Evolutionary conservation across 2,329 filamentous ascomycete genomes (phyloP).

Genomic region (Nemania serpens): DNA sequence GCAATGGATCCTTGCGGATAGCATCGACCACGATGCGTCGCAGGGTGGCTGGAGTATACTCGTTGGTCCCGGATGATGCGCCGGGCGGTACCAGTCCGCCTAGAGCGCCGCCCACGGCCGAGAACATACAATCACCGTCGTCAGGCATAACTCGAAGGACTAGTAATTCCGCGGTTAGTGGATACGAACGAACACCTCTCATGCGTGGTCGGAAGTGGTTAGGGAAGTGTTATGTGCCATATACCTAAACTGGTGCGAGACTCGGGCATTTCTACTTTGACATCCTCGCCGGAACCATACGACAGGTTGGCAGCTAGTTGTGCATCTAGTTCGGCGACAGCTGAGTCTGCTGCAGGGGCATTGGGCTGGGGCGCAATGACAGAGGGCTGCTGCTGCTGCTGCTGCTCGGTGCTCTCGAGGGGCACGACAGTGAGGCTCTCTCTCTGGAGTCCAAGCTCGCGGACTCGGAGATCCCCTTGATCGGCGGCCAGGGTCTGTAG

Average conservation of each 20-base stretch:
- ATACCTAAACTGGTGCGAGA: constrained; percentile 57
- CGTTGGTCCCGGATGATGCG: neutral
- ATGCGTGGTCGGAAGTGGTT: neutral
- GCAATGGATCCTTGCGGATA: constrained; percentile 73
- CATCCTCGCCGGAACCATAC: constrained; percentile 47
- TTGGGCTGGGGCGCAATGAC: constrained; percentile 2
- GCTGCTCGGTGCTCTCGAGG: constrained; percentile 36
- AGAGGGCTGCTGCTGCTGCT: neutral
- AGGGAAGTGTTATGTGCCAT: neutral
- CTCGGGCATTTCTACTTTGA: constrained; percentile 55
- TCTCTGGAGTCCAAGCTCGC: constrained; percentile 53
- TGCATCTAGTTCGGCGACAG: constrained; percentile 4
- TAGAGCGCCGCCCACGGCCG: constrained; percentile 82
- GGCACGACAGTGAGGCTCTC: constrained; percentile 58
- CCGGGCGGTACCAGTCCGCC: constrained; percentile 49
- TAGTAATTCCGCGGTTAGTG: constrained; percentile 34
- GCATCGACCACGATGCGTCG: constrained; percentile 77
- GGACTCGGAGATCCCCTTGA: constrained; percentile 53
- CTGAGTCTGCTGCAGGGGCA: constrained; percentile 6
- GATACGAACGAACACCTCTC: neutral
- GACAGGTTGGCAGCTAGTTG: constrained; percentile 15
- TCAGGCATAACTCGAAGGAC: constrained; percentile 95
- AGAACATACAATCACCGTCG: constrained; percentile 94
- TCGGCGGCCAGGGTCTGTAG: constrained; percentile 70
- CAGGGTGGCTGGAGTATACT: constrained; percentile 46